These are phyloP conservation scores for Erigeron canadensis DNA, from an alignment of 129 eudicot species.

Conservation along the genomic window DNA sequence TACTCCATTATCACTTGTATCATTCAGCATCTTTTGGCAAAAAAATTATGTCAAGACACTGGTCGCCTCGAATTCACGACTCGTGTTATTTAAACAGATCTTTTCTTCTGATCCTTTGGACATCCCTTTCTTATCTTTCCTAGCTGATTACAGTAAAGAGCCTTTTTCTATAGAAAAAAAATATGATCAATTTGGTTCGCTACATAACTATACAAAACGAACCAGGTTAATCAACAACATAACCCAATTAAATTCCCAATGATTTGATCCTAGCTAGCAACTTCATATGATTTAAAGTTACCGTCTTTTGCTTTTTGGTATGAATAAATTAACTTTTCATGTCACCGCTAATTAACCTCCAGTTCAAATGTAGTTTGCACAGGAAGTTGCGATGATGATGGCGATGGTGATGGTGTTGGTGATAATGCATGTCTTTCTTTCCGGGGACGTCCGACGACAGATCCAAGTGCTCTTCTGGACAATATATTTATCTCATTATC, in stretches of 20 bases:
- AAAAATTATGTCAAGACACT: neutral
- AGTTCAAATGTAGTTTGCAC: slow-evolving; percentile 3
- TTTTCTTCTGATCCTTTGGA: neutral
- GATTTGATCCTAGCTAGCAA: slow-evolving; percentile 1
- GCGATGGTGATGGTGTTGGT: slow-evolving; percentile 30
- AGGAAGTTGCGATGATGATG: slow-evolving; percentile 24
- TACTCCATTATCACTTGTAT: slow-evolving; percentile 21
- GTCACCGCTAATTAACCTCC: slow-evolving; percentile 12
- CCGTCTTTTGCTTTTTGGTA: neutral
- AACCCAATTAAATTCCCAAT: slow-evolving; percentile 12
- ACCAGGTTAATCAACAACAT: slow-evolving; percentile 18
- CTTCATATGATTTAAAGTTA: neutral
- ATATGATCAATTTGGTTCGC: slow-evolving; percentile 10
- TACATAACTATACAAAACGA: slow-evolving; percentile 22
- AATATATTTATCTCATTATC: slow-evolving; percentile 23
- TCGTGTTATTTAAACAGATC: neutral
- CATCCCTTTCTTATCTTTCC: neutral
- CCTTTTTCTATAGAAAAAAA: neutral
- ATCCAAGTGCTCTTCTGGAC: slow-evolving; percentile 64
- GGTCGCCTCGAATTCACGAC: slow-evolving; percentile 3
- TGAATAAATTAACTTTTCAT: neutral
- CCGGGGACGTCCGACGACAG: slow-evolving; percentile 16
- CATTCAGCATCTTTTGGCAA: slow-evolving; percentile 17
- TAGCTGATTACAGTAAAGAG: neutral
- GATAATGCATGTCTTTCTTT: slow-evolving; percentile 17